Conservation (phyloP, 192 early-diverging fungal species). For the Coemansia sp. region DNA sequence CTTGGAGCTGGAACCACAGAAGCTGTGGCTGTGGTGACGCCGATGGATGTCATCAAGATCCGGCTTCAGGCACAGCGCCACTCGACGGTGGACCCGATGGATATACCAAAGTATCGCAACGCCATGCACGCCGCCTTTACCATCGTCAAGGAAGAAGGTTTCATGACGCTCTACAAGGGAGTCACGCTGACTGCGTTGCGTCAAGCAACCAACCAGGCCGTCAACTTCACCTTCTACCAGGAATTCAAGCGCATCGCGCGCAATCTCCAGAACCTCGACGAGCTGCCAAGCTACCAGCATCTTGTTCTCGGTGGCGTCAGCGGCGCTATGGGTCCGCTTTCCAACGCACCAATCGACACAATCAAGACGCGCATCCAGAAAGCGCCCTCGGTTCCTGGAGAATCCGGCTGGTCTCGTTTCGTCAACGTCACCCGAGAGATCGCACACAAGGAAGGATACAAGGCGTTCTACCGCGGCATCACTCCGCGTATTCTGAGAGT, state of each 20-base stretch:
- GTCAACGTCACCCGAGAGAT: conserved; percentile 75
- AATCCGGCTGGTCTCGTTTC: conserved; percentile 79
- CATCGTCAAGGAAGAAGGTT: conserved; percentile 90
- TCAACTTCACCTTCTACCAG: conserved; percentile 97
- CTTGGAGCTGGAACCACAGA: conserved; percentile 91
- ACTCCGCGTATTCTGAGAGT: conserved; percentile 92
- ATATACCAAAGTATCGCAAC: conserved; percentile 95
- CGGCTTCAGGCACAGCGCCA: conserved; percentile 95
- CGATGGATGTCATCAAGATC: conserved; percentile 99
- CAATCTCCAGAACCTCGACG: conserved; percentile 63
- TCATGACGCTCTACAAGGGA: conserved; percentile 88
- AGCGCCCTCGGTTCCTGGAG: conserved; percentile 63
- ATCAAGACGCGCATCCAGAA: conserved; percentile 99
- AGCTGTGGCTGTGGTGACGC: conserved; percentile 91
- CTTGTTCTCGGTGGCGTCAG: conserved; percentile 88
- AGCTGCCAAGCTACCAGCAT: conserved; percentile 89
- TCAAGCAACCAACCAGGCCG: conserved; percentile 97
- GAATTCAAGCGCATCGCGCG: conserved; percentile 81
- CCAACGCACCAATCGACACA: conserved; percentile 96
- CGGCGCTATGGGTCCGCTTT: conserved; percentile 88
- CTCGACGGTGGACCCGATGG: conserved; percentile 94
- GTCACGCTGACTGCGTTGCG: conserved; percentile 90
- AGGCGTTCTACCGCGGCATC: conserved; percentile 94
- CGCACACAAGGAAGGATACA: conserved; percentile 82
- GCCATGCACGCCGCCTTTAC: conserved; percentile 88